A percentile compares a stretch with the other conserved stretches of the same genome.
Conservation (phyloP, 495 filamentous ascomycete species). For the Xylaria venustula region DNA sequence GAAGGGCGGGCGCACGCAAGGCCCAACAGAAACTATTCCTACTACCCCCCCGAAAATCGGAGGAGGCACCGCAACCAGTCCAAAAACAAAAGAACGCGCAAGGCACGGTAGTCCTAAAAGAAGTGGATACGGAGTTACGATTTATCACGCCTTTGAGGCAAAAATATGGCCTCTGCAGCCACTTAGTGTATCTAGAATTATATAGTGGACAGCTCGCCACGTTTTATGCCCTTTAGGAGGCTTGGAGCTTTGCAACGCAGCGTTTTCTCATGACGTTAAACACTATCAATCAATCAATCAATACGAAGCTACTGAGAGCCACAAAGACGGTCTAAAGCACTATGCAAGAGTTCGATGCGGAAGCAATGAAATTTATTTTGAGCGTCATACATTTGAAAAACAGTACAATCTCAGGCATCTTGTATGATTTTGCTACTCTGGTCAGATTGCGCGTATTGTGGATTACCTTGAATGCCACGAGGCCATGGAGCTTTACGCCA, state of each 20-base stretch:
- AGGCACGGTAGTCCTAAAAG: not conserved
- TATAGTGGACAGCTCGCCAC: not conserved
- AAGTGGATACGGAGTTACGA: not conserved
- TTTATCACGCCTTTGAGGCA: not conserved
- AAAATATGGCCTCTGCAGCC: not conserved
- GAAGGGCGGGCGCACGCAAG: too few relatives aligned
- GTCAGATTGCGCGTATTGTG: conserved; percentile 49
- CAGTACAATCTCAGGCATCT: conserved; percentile 34
- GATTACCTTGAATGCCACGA: conserved; percentile 52
- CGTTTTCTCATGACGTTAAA: not conserved
- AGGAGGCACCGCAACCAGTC: not conserved
- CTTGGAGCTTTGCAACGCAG: not conserved
- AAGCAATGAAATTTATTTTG: conserved; percentile 47
- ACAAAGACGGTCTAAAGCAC: conserved; percentile 41
- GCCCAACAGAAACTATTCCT: not conserved
- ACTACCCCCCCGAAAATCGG: not conserved
- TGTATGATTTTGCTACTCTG: conserved; percentile 47
- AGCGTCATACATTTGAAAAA: conserved; percentile 50
- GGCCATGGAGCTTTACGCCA: conserved; percentile 38
- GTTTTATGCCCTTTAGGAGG: not conserved
- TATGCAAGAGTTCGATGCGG: conserved; percentile 41
- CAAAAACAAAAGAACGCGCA: not conserved
- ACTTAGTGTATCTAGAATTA: not conserved
- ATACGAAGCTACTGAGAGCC: conserved; percentile 28
- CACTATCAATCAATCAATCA: not conserved